Base-by-base conservation (phyloP, 495 filamentous ascomycete genomes). In the Tirmania nivea region DNA sequence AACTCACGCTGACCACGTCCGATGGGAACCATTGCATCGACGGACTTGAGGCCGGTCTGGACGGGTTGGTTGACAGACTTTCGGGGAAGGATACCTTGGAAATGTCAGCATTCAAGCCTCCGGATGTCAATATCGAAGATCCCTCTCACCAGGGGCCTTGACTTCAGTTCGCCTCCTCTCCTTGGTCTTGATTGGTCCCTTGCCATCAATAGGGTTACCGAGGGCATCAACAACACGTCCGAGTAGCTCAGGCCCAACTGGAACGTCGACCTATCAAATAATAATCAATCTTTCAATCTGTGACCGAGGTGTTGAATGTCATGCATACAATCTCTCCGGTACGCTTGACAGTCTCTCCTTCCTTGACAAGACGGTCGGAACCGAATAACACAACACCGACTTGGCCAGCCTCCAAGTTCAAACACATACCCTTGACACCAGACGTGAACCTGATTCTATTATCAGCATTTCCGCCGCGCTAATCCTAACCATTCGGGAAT, bases 301-400 rank as follows among this genome's bases (percentile, higher is more conserved):
- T 20, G 34, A 31, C 19, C 31, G 49, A 25, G 20, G 14, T 11
- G 37, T 31, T 53, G 51, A 59, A 50, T 6, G n/a, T 31, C 25
- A 31, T 39, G 78, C 87, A 70, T 71, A 96, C 90, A 77, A 97
- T 97, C 75, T 94, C 78, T 71, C 90, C 90, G 64, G 90, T 97
- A 79, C 90, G 92, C 81, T 92, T 96, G 70, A 97, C 90, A 58
- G 84, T 92, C 76, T 97, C 92, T 65, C 90, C 90, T 73, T 97
- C 92, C 78, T 87, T 93, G 76, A 97, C 90, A 65, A 94, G 79
- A 84, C 90, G 88, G 75, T 97, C 90, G 66, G 90, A 96, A 78
- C 90, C 90, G 75, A 97, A 97, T 63, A 97, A 80, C 78, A 97
- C 90, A 62, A 97, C 90, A 94, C 90, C 90, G 72, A 97, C 90